Evolutionary conservation across 495 filamentous ascomycete species (phyloP).

Genomic region (Penicillium paradoxum): DNA sequence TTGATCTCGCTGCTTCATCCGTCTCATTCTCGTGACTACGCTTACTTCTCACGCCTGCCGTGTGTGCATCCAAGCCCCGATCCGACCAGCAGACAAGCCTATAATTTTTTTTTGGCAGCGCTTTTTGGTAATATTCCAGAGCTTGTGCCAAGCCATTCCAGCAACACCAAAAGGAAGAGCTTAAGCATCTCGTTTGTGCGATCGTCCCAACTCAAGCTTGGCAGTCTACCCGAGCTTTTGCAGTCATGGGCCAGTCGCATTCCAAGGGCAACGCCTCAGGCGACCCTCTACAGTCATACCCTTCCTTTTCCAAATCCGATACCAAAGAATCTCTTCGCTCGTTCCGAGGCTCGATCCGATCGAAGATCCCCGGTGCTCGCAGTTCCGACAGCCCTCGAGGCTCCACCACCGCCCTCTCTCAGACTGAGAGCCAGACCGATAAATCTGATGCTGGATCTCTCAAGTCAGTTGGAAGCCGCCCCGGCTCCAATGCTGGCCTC

Average conservation of each 20-base stretch:
- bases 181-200: slow-evolving; percentile 14
- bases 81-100: neutral
- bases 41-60: neutral
- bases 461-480: slow-evolving; percentile 58
- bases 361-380: slow-evolving; percentile 69
- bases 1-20: neutral
- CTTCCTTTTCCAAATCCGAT: slow-evolving; percentile 89
- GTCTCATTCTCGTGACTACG: neutral
- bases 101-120: no score
- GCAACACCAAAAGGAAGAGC: slow-evolving; percentile 11
- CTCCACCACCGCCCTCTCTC: slow-evolving; percentile 60
- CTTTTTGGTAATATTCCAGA: slow-evolving; percentile 6
- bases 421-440: slow-evolving; percentile 54
- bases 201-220: slow-evolving; percentile 28
- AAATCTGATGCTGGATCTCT: slow-evolving; percentile 72
- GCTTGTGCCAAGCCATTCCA: slow-evolving; percentile 40
- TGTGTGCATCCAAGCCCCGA: neutral
- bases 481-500: slow-evolving; percentile 35
- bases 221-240: slow-evolving; percentile 26
- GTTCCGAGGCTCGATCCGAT: slow-evolving; percentile 64
- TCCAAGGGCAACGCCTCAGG: slow-evolving; percentile 67
- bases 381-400: slow-evolving; percentile 67
- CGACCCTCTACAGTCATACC: slow-evolving; percentile 69
- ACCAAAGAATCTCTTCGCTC: slow-evolving; percentile 93
- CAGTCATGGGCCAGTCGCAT: slow-evolving; percentile 83